Evolutionary conservation across 2,329 filamentous ascomycete species (phyloP).

Genomic region (Zymoseptoria crescenta): DNA sequence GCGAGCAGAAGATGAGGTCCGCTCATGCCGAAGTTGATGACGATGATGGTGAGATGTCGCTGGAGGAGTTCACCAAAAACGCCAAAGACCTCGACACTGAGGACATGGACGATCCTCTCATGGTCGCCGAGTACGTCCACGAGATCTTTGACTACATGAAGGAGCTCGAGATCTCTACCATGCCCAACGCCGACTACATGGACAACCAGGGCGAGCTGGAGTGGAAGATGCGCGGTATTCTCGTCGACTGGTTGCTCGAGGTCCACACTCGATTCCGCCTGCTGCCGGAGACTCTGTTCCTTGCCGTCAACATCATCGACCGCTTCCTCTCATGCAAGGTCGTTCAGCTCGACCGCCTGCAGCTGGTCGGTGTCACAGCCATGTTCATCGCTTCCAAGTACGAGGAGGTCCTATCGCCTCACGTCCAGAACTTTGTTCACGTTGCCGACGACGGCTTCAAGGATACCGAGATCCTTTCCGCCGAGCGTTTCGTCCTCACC

Average conservation of each 20-base stretch:
- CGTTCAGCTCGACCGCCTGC: constrained; percentile 89
- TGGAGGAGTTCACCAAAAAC: constrained; percentile 31
- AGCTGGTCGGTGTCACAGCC: constrained; percentile 92
- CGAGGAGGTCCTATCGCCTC: constrained; percentile 93
- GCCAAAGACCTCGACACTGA: constrained; percentile 70
- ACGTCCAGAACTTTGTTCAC: constrained; percentile 93
- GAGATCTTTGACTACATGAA: constrained; percentile 96
- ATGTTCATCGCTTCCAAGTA: constrained; percentile 99
- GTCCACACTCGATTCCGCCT: constrained; percentile 96
- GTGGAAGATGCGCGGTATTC: constrained; percentile 97
- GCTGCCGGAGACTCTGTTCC: constrained; percentile 90
- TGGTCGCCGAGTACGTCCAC: constrained; percentile 94
- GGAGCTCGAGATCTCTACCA: constrained; percentile 69
- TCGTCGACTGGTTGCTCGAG: constrained; percentile 97
- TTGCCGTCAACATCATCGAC: constrained; percentile 96
- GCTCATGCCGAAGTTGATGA: constrained; percentile 28
- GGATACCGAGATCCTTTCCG: constrained; percentile 89
- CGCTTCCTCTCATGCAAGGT: constrained; percentile 94
- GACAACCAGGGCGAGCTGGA: constrained; percentile 87
- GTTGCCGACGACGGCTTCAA: constrained; percentile 95
- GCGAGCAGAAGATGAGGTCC: constrained; percentile 40
- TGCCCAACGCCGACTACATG: constrained; percentile 93
- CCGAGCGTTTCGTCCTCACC: constrained; percentile 88
- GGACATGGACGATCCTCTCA: constrained; percentile 86
- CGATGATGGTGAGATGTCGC: constrained; percentile 30